Evolutionary conservation across 129 eudicot species (phyloP).

Genomic region (Artemisia tridentata): DNA sequence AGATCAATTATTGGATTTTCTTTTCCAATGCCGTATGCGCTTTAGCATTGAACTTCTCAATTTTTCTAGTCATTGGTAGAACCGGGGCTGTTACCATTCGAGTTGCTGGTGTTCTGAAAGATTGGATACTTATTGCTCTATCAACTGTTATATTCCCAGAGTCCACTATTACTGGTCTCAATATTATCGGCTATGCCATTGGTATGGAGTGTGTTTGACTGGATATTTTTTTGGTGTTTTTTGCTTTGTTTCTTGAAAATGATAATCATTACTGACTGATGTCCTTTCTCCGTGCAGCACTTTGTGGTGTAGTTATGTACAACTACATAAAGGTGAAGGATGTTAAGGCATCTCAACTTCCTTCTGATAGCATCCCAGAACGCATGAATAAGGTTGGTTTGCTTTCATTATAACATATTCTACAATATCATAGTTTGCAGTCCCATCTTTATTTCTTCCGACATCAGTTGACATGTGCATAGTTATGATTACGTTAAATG

Average conservation of each 20-base stretch:
- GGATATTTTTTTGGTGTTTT: not conserved
- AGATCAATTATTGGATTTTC: conserved; percentile 91
- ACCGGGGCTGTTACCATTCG: conserved; percentile 97
- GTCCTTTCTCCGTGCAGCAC: conserved; percentile 43
- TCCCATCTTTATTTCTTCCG: not conserved
- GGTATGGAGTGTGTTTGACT: conserved; percentile 40
- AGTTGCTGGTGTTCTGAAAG: conserved; percentile 97
- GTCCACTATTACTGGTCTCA: conserved; percentile 77
- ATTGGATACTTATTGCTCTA: conserved; percentile 97
- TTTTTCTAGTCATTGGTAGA: conserved; percentile 94
- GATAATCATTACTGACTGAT: not conserved
- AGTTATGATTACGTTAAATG: not conserved
- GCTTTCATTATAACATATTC: not conserved
- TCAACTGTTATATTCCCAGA: conserved; percentile 96
- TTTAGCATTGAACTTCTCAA: conserved; percentile 83
- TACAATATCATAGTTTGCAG: not conserved
- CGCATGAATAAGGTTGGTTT: conserved; percentile 62
- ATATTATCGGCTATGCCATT: conserved; percentile 86
- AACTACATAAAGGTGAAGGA: conserved; percentile 91
- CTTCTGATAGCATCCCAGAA: conserved; percentile 62
- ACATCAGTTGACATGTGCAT: not conserved
- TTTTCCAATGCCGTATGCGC: conserved; percentile 96
- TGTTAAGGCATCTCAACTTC: conserved; percentile 62
- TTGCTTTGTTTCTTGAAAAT: not conserved
- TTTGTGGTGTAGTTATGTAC: conserved; percentile 92